Evolutionary conservation across 2,329 filamentous ascomycete genomes (phyloP), one percentile per base, ranked within the genome.

Genomic region (Allantophomopsis cytisporea): DNA sequence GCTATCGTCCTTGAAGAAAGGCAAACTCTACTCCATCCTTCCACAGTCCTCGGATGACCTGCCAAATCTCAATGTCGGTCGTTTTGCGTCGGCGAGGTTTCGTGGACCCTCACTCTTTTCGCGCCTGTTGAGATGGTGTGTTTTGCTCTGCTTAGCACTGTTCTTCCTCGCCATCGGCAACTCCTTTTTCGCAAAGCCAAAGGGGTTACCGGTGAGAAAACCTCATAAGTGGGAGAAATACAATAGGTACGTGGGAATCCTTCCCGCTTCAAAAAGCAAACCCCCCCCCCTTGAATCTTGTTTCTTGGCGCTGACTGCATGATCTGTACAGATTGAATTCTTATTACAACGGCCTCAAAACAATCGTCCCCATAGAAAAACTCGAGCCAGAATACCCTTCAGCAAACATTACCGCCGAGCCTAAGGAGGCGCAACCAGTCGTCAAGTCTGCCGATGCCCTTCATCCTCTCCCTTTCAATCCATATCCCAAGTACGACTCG

Each of bases 271-370:
- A 20, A 7, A 20, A 20, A 20, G 7, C 4, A 4, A 8, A 28
- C 10, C 23, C 23, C 3, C 23, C 23, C 3, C 23, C 11, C 23
- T 28, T 12, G 8, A 3, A 28, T 28, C 23, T 12, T 10, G 23
- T 3, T 6, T 28, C 23, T 28, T 28, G 23, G 23, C 23, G 33
- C 35, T 16, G 16, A 42, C 51, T 43, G 54, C 41, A 14, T 28
- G 31, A 41, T 41, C 15, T 15, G 1, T 28, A 23, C 45, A 93
- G 89, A 50, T 76, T 94, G 40, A 76, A 80, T 47, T 73, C 81
- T 35, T 94, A 89, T 56, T 86, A 84, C 58, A 77, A 81, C 32
- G 87, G 87, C 5, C 67, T 94, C 40, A 74, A 79, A 48, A 74
- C 75, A 0, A 57, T 94, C 41, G 76, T 87, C 2, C 63, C 71